Evolutionary conservation across 2,329 filamentous ascomycete species (phyloP), one percentile per base, ranked within the genome.

Genomic region (Clathrospora elynae): DNA sequence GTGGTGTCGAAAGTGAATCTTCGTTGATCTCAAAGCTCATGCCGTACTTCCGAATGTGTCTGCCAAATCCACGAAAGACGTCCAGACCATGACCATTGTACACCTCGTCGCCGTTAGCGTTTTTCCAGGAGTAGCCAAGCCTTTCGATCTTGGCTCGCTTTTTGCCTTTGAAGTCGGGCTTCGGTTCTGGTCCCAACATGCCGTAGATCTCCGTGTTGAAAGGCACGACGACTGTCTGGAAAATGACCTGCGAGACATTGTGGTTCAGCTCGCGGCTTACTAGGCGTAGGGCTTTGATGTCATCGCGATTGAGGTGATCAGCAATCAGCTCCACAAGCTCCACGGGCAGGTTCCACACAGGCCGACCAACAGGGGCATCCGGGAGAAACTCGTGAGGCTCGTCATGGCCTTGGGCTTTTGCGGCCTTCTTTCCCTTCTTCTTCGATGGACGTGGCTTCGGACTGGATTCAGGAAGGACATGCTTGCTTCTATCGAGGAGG

Each of bases 21-120:
- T 86, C 80, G 41, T 80, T 78, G n/a, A 87, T 75, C 57, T 88
- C 85, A 48, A 88, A 82, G 16, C 82, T 83, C 61, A 89, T 79
- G 4, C 83, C 85, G 57, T 86, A 87, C 38, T 77, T 78, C 18
- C 73, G 71, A 42, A 88, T 85, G 40, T 82, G 77, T 19, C 71
- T 70, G 8, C 81, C 82, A 63, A 86, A 84, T 11, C 77, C 76
- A 52, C 81, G 68, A 53, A 86, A 85, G 20, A 86, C 78, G 46
- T 79, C 74, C 60, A 85, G 78, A 22, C 82, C 82, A 48, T 80
- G 81, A 22, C 82, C 82, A 42, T 77, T 76, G 54, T 75, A 73
- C 23, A 74, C 56, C 42, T 75, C 71, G 42, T 73, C 70, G 18
- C 71, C 69, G 23, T 67, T 63, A 24, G 68, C 61, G 29, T 75